Conservation (phyloP, 73 alveolate genomes). For the Paramecium octaurelia region DNA sequence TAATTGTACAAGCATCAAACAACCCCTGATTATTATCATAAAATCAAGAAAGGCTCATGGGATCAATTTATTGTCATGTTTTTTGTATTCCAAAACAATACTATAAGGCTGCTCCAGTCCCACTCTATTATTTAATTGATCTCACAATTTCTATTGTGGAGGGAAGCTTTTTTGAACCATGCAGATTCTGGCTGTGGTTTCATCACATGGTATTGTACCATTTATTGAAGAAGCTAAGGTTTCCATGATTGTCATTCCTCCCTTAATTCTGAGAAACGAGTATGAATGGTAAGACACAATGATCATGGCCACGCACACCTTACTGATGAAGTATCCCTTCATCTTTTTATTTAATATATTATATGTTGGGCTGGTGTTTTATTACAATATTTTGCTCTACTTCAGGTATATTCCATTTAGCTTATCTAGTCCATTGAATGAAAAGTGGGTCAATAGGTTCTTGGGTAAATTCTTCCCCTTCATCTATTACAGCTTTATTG, state of each 20-base stretch:
- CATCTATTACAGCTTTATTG: neutral
- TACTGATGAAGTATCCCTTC: neutral
- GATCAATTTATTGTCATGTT: neutral
- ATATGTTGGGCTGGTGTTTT: conserved; percentile 4
- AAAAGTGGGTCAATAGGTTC: neutral
- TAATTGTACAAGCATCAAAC: neutral
- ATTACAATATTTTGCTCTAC: neutral
- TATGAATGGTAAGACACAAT: conserved; percentile 1
- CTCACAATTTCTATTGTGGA: conserved; percentile 9
- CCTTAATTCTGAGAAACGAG: neutral
- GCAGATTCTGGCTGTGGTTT: conserved; percentile 5
- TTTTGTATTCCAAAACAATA: neutral
- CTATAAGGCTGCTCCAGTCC: conserved; percentile 7
- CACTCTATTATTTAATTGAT: conserved; percentile 21
- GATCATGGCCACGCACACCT: neutral
- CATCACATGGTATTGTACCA: neutral
- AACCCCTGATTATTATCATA: neutral
- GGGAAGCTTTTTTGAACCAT: conserved; percentile 13
- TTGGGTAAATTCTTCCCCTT: neutral
- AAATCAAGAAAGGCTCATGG: neutral
- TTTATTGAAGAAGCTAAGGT: neutral
- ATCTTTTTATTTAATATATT: neutral
- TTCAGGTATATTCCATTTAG: neutral
- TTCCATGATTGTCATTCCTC: neutral
- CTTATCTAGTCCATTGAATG: neutral